phyloP scores from a whole-genome alignment of 1,139 yeast genomes.

The Kurtzmaniella quercitrusa region DNA sequence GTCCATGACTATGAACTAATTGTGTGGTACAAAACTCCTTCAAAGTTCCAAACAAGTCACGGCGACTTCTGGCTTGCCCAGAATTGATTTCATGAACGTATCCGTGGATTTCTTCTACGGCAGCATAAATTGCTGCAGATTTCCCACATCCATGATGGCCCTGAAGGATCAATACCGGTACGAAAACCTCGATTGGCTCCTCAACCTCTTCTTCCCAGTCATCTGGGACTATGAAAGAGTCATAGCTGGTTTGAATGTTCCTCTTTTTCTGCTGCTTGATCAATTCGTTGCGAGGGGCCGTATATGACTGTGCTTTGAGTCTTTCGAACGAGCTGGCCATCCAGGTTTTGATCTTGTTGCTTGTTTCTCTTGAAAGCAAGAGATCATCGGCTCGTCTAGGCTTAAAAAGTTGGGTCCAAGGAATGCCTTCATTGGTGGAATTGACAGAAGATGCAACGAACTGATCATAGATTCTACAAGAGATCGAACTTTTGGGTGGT shows the following conservation, averaged over 20 bases:
- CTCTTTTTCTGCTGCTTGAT: conserved; percentile 19
- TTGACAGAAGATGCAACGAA: conserved; percentile 11
- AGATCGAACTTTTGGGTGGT: conserved; percentile 12
- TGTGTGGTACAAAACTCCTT: conserved; percentile 85
- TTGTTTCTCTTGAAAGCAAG: conserved; percentile 22
- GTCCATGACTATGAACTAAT: conserved; percentile 55
- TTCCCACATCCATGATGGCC: conserved; percentile 82
- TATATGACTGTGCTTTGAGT: conserved; percentile 28
- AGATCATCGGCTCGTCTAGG: conserved; percentile 37
- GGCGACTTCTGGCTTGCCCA: conserved; percentile 66
- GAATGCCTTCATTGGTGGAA: conserved; percentile 6
- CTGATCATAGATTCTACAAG: conserved; percentile 18
- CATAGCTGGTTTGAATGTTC: conserved; percentile 14
- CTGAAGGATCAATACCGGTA: conserved; percentile 61
- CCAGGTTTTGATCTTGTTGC: conserved; percentile 40
- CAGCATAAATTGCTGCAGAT: conserved; percentile 68
- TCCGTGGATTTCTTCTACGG: conserved; percentile 60
- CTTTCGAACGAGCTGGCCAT: conserved; percentile 42
- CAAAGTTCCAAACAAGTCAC: conserved; percentile 60
- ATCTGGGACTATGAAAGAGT: conserved; percentile 32
- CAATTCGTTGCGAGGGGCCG: conserved; percentile 25
- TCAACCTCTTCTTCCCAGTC: conserved; percentile 9
- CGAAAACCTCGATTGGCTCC: conserved; percentile 30
- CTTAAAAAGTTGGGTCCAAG: conserved; percentile 45
- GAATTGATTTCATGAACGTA: conserved; percentile 82